These are phyloP conservation scores for Calonectria naviculata DNA, from an alignment of 2,329 filamentous ascomycete genomes.

Conservation along the genomic window DNA sequence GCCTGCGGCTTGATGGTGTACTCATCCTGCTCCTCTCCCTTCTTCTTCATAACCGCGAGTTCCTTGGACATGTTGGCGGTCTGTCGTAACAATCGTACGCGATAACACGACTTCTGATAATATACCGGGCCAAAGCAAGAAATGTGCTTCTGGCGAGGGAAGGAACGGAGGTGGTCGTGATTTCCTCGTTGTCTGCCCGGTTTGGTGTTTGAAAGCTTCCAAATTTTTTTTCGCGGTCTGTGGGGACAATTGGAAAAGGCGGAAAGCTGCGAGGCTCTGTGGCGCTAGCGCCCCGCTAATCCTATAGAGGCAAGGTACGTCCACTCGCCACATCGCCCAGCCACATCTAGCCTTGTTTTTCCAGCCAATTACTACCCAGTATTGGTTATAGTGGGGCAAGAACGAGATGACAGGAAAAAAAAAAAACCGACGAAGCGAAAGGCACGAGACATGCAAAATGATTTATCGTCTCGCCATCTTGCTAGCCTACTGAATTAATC, in stretches of 20 bases:
- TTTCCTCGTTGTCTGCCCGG: conserved; percentile 46
- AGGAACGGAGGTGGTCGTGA: conserved; percentile 41
- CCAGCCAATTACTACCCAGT: neutral
- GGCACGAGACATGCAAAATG: neutral
- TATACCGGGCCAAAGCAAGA: conserved; percentile 42
- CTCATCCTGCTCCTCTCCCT: conserved; percentile 69
- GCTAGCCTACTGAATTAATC: neutral
- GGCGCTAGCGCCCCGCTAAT: conserved; percentile 24
- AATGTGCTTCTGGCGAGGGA: conserved; percentile 40
- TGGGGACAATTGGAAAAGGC: conserved; percentile 37
- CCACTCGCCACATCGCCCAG: neutral
- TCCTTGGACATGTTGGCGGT: conserved; percentile 59
- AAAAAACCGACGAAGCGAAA: neutral
- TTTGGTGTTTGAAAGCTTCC: conserved; percentile 44
- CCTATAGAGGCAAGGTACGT: neutral
- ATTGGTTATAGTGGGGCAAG: neutral
- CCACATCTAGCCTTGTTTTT: conserved; percentile 5
- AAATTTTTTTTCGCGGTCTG: conserved; percentile 48
- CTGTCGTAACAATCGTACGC: conserved; percentile 23
- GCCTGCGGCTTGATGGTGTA: conserved; percentile 94
- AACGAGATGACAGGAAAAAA: neutral
- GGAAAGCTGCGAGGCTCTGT: conserved; percentile 39
- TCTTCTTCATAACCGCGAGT: conserved; percentile 47
- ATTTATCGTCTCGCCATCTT: neutral
- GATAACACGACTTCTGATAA: conserved; percentile 30